Evolutionary conservation across 306 rosid species (phyloP), one percentile per base, ranked within the genome.

Genomic region (Sophora flavescens): DNA sequence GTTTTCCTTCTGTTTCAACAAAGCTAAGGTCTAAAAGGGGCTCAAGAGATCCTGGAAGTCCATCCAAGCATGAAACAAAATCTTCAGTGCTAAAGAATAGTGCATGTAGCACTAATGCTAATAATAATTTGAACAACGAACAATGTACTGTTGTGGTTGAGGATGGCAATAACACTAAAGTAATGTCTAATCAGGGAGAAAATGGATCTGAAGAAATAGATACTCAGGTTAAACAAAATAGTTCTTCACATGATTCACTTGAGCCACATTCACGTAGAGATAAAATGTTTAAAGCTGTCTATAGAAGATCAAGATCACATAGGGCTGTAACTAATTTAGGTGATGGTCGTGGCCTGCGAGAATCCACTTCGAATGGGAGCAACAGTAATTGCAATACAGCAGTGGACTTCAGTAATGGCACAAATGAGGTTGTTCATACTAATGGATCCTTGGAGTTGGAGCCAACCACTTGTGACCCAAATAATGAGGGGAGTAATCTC

Each of bases 281-380:
- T 81, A 91, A 84, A 88, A 88, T 87, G 97, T 93, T 71, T 69
- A 87, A 78, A 81, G 93, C 91, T 62, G 97, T 91, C 76, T 96
- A 96, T 80, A 86, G 81, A 77, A 89, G 99, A 81, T 76, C 92
- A 48, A 92, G 86, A 63, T 81, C 93, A 36, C 88, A 88, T 63
- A 93, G 70, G 79, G 85, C 87, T 54, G 84, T 65, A 78, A 47
- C 74, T 80, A 87, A 81, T 81, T 8, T 80, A 63, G 89, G 84
- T 77, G 86, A 82, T 65, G 83, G 82, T 68, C 76, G 86, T 75
- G 88, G 80, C 63, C 58, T 64, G 60, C 93, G 87, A 47, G 97
- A 87, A 67, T 77, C 90, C 60, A 81, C 84, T 56, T 90, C 96
- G 75, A 81, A 80, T 83, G 82, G 79, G 51, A 80, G 87, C 81